phyloP scores from a whole-genome alignment of 1,284 basidiomycete species.

The Trametes pubescens region DNA sequence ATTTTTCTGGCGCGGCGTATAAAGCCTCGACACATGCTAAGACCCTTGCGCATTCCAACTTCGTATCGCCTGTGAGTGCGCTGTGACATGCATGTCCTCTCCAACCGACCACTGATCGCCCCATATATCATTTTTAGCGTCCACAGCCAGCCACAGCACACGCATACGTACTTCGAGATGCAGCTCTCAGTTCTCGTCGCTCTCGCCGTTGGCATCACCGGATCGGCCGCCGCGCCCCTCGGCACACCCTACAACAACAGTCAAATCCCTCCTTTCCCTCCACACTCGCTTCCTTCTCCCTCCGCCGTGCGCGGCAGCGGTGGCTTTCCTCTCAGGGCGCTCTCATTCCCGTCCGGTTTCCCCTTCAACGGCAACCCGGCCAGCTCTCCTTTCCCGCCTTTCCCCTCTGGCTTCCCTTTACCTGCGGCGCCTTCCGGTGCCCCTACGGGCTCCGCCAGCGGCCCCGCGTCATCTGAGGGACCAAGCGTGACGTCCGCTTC shows the following conservation, averaged over 20 bases:
- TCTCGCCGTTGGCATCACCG: slow-evolving; percentile 8
- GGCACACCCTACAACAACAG: slow-evolving; percentile 9
- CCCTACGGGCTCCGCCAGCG: not conserved
- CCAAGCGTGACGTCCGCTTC: not conserved
- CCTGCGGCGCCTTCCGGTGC: not conserved
- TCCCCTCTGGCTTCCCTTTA: slow-evolving; percentile 10
- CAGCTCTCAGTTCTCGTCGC: slow-evolving; percentile 13
- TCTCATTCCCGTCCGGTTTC: slow-evolving; percentile 7
- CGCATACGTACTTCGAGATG: not conserved
- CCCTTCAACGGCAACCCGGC: slow-evolving; percentile 5
- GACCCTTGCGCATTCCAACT: not conserved
- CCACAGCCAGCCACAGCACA: too few species aligned
- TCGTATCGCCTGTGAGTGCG: not conserved
- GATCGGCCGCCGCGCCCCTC: slow-evolving; percentile 6
- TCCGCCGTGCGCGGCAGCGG: not conserved
- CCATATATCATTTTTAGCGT: not conserved
- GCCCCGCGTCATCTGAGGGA: not conserved
- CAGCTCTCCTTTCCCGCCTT: slow-evolving; percentile 11
- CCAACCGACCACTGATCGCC: too few species aligned
- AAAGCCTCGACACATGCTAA: not conserved
- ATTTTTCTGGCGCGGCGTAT: not conserved
- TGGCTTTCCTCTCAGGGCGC: not conserved
- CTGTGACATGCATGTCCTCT: not conserved
- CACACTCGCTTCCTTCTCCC: not conserved
- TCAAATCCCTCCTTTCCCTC: slow-evolving; percentile 6